Evolutionary conservation across 176 grass and related monocot species (phyloP).

Genomic region (Secale cereale): DNA sequence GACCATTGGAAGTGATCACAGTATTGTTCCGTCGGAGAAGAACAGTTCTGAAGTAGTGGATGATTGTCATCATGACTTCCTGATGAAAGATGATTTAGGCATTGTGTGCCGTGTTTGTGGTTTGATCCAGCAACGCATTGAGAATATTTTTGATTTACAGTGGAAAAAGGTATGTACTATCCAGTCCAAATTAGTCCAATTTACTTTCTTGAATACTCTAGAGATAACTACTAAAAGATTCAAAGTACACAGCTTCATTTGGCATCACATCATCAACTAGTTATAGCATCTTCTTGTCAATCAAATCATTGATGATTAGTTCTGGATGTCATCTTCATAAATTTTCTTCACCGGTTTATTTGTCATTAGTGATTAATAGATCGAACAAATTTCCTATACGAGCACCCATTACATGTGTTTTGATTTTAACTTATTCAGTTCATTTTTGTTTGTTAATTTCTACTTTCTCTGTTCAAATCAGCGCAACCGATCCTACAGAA

Average conservation of each 20-base stretch:
- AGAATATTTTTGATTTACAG: slow-evolving; percentile 54
- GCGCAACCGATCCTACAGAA: slow-evolving; percentile 43
- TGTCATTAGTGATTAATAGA: not conserved
- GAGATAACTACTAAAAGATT: not conserved
- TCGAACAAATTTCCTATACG: not conserved
- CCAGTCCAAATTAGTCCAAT: slow-evolving; percentile 8
- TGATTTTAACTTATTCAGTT: not conserved
- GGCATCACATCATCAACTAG: slow-evolving; percentile 4
- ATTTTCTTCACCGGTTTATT: not conserved
- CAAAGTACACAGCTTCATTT: not conserved
- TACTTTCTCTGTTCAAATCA: slow-evolving; percentile 8
- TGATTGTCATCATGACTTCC: slow-evolving; percentile 52
- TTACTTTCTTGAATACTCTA: not conserved
- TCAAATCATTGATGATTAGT: not conserved
- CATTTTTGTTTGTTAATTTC: not conserved
- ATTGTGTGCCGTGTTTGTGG: slow-evolving; percentile 80
- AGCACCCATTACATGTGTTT: not conserved
- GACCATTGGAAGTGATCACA: slow-evolving; percentile 27
- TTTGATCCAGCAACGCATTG: slow-evolving; percentile 61
- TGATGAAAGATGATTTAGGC: slow-evolving; percentile 63
- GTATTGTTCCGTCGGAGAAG: slow-evolving; percentile 15
- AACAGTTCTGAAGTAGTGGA: slow-evolving; percentile 26
- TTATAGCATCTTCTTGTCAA: not conserved
- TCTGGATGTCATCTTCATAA: not conserved
- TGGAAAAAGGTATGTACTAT: slow-evolving; percentile 61